Base-by-base conservation (phyloP, 805 yeast species). In the Saturnispora kantuleensis region DNA sequence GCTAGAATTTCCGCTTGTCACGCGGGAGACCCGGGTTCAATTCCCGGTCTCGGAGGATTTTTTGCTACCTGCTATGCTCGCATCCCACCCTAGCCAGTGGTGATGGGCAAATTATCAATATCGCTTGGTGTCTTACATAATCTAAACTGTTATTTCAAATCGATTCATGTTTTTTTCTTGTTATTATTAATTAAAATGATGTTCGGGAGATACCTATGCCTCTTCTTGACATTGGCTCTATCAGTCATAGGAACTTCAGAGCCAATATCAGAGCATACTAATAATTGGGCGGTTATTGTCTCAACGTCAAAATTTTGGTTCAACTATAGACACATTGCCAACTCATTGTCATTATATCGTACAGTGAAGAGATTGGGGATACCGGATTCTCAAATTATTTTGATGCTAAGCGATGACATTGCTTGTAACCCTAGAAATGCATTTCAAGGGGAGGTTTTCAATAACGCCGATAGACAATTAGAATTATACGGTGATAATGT, bases 231-330 rank as follows among this genome's bases (percentile, higher is more conserved):
- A 8, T 4, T 29, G 4, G 31, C 38, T 16, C 29, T 28, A 3
- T 31, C 18, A 10, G 32, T 16, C 2, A 12, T n/a, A 4, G 16
- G 30, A 5, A 21, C 15, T n/a, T 28, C 16, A 18, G 38, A 18
- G 11, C 3, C 21, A 17, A 30, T 36, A 13, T 13, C 50, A 44
- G 51, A 50, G 66, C 76, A 88, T 54, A 76, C 80, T 30, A 77
- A 76, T 56, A 77, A 76, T 58, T 76, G 81, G 81, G 90, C 98
- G 0, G 97, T 93, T 4, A 67, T 93, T 38, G 96, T 93, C 33
- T 87, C 96, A 2, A 90, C 99, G 1, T 88, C 97, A 10, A 69
- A 97, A 48, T 93, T 93, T 66, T 93, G 99, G 99, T 93, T 93
- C 72, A 93, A 93, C 63, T 93, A 93, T 60, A 73, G 98, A 60